Base-by-base conservation (phyloP, 2,329 filamentous ascomycete species). In the Fusarium sp. region DNA sequence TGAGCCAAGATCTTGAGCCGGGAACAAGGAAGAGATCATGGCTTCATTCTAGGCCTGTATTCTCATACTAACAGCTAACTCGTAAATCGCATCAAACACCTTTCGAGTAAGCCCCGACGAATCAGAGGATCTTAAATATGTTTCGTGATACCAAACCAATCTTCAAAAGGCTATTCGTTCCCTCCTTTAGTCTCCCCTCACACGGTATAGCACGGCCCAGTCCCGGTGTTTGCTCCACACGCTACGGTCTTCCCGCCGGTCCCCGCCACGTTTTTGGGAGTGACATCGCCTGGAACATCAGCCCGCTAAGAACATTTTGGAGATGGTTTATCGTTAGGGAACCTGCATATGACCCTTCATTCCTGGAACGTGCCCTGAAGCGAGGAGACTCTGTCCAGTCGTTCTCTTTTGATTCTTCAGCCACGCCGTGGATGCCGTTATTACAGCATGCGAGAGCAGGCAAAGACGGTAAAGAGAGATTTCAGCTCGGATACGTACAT, bases 271-370 rank as follows among this genome's bases (percentile, higher is more conserved):
- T 58, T 58, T 49, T 57, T 58, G 31, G 55, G 55, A 49, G 54
- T 57, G 33, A 60, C 55, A 23, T 59, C 60, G 63, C 61, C 61
- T 70, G 57, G 61, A 61, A 66, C 66, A 35, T 73, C 70, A 73
- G 61, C 62, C 70, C 61, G 57, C 41, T 33, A 52, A 66, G 60
- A 66, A 60, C 33, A 35, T 61, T 57, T 56, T 70, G 48, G 70
- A 73, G 57, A 72, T 46, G 29, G 60, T 48, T 61, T 48, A 33
- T 54, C 62, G 51, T 35, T 65, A 51, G 68, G 60, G 44, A 62
- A 41, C 44, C 58, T 69, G 64, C 66, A 69, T 69, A 39, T 66
- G 31, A 59, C 49, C 54, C 39, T 55, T 63, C 37, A 44, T 72
- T 61, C 65, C 70, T 72, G 61, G 70, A 73, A 61, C 52, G 46